Evolutionary conservation across 306 rosid species (phyloP), one percentile per base, ranked within the genome.

Genomic region (Cucumis hystrix): DNA sequence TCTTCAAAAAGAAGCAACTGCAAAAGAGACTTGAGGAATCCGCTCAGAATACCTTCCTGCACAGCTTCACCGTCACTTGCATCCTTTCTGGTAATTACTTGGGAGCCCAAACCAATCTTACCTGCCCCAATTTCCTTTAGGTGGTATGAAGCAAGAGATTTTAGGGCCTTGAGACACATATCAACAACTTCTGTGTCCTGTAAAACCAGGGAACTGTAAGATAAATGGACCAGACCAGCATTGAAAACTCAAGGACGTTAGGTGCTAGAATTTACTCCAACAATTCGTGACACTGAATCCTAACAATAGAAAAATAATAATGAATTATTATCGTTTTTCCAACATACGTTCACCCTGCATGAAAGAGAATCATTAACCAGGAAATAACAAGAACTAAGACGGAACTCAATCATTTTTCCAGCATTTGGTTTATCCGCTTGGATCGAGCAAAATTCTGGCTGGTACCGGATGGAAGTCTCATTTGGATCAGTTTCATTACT

Each of bases 101-200:
- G 93, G 6, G 91, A 84, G 77, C 96, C 92, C 87, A 95, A 83
- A 59, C 98, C 98, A 57, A 79, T 54, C 79, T 80, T 89, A 81
- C 98, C 96, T 30, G 62, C 85, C 80, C 76, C 75, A 45, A 83
- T 89, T 83, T 95, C 97, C 81, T 74, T 77, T 68, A 83, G 86
- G 84, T 95, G 98, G 87, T 90, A 92, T 51, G 92, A 89, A 77
- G 98, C 94, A 83, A 95, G 93, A 83, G 96, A 89, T 79, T 92
- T 96, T 69, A 95, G 83, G 80, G 97, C 85, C 81, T 92, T 92
- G 80, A 95, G 82, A 85, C 98, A 92, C 87, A 87, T 90, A 64
- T 84, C 84, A 45, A 94, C 89, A 78, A 95, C 90, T 80, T 95
- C 98, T 60, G 81, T 78, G 75, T 95, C 98, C 98, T 95, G 79